phyloP scores from a whole-genome alignment of 2,329 filamentous ascomycete genomes.

The Calonectria naviculata region DNA sequence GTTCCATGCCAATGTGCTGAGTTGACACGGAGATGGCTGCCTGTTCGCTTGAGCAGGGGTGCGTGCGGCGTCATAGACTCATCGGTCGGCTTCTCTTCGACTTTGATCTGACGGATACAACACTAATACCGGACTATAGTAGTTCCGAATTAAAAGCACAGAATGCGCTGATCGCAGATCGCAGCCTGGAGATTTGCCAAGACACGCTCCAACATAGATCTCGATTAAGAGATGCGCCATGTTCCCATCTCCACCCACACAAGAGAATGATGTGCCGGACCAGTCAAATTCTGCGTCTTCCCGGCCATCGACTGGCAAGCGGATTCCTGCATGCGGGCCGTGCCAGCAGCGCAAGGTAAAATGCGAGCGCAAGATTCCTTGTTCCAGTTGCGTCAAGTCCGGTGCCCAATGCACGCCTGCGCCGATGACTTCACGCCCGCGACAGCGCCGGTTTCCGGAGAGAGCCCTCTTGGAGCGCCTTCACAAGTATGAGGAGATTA shows the following conservation, averaged over 20 bases:
- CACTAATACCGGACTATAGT: not conserved
- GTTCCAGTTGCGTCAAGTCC: conserved; percentile 62
- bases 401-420: conserved; percentile 55
- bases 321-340: conserved; percentile 61
- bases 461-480: conserved; percentile 67
- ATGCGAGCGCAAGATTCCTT: conserved; percentile 70
- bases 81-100: not conserved
- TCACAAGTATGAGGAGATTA: conserved; percentile 65
- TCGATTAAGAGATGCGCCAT: not conserved
- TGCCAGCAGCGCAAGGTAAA: conserved; percentile 75
- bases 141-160: not conserved
- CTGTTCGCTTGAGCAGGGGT: not conserved
- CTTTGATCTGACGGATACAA: not conserved
- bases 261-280: not conserved
- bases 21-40: not conserved
- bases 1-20: no score
- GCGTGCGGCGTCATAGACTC: not conserved
- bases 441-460: conserved; percentile 63
- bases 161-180: no score
- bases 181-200: not conserved
- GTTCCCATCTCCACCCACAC: not conserved
- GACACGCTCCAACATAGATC: not conserved
- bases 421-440: conserved; percentile 45
- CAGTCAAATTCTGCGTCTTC: not conserved
- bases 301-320: conserved; percentile 5